Evolutionary conservation across 1,139 yeast genomes (phyloP).

Genomic region (Pichia sp.): DNA sequence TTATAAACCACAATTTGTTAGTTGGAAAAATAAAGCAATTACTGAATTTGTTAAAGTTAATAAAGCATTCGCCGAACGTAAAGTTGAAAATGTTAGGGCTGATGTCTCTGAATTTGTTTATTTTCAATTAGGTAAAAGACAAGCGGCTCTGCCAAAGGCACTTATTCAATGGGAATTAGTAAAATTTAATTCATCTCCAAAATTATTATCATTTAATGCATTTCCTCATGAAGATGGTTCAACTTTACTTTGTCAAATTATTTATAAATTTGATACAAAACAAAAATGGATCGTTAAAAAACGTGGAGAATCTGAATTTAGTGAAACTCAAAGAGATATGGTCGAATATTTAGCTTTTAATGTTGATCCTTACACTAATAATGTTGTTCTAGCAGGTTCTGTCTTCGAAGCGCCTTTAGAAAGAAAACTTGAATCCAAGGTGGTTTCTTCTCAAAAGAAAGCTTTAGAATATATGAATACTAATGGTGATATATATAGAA

Average conservation of each 20-base stretch:
- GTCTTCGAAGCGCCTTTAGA: conserved; percentile 59
- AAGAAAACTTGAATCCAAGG: conserved; percentile 24
- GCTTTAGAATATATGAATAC: conserved; percentile 39
- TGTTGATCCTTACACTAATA: conserved; percentile 64
- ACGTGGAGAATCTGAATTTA: conserved; percentile 35
- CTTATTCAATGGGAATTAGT: conserved; percentile 71
- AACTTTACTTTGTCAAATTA: conserved; percentile 51
- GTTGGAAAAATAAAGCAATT: conserved; percentile 71
- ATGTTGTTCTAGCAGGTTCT: conserved; percentile 69
- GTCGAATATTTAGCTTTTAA: conserved; percentile 73
- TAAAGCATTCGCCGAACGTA: conserved; percentile 56
- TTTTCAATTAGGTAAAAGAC: conserved; percentile 47
- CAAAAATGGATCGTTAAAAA: conserved; percentile 58
- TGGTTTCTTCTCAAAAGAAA: conserved; percentile 25
- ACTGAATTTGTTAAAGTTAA: conserved; percentile 61
- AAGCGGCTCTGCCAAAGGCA: conserved; percentile 50
- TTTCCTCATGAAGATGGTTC: conserved; percentile 64
- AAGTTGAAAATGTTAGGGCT: conserved; percentile 38
- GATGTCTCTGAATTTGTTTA: conserved; percentile 56
- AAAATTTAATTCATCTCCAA: conserved; percentile 66
- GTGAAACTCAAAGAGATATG: conserved; percentile 47
- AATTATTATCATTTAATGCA: conserved; percentile 53
- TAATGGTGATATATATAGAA: conserved; percentile 48
- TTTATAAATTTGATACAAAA: conserved; percentile 68
- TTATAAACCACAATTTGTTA: conserved; percentile 54